Evolutionary conservation across 495 filamentous ascomycete genomes (phyloP), one percentile per base, ranked within the genome.

Genomic region (Antarctomyces pellizariae): DNA sequence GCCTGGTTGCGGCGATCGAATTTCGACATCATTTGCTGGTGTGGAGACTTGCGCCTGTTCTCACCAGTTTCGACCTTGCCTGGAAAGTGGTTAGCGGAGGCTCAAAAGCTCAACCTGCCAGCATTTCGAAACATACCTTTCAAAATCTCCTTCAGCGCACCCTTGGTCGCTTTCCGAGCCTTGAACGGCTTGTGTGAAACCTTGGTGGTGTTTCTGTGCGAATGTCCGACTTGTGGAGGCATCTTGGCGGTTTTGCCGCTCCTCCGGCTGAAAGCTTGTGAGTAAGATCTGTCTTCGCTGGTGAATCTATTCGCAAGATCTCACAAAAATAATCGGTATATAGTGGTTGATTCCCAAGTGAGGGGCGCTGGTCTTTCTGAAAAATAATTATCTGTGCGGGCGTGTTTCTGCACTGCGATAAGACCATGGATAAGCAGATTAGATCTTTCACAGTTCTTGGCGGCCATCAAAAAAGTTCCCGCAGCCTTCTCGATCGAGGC

Each of bases 11-110:
- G 64, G 18, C 86, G 73, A 51, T 90, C 79, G 47, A 97, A 56
- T 52, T 92, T 97, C 18, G 83, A 90, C 77, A 90, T 89, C 45
- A 90, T 61, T 52, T 91, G 78, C 45, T 95, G 89, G 47, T 93
- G 79, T 32, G 75, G 75, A 22, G 83, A 90, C 50, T 77, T 89
- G 33, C 84, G 71, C 34, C 54, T 55, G 19, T 68, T 64, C 43
- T 51, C 72, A 37, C 45, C 49, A 29, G 39, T 41, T 44, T 73
- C 65, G 22, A 74, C 49, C 46, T 74, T 76, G 39, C 71, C 65
- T 71, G 24, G 8, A 15, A 18, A 15, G 2, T 12, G n/a, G 22
- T 32, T 25, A 35, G 22, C 10, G n/a, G 13, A n/a, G n/a, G 9
- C 13, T 15, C 17, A 28, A 21, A 7, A 5, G 3, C 8, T 28